Conservation (phyloP, 2,329 filamentous ascomycete genomes). For the Corynespora cassiicola region DNA sequence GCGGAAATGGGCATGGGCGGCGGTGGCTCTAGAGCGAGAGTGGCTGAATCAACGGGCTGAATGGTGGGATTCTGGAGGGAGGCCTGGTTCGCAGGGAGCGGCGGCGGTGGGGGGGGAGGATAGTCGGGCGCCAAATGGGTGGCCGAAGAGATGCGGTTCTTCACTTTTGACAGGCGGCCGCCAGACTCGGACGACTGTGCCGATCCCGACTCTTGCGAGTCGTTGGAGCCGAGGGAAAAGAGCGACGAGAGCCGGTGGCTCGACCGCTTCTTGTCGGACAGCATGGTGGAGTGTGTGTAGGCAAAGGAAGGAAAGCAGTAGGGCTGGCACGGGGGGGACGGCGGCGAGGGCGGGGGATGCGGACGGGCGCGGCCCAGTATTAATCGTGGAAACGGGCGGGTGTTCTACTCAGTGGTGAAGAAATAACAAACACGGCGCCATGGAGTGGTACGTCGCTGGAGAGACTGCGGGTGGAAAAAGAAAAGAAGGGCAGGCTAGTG, state of each 20-base stretch:
- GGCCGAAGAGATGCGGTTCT: conserved; percentile 38
- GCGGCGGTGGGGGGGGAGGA: conserved; percentile 28
- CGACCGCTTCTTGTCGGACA: conserved; percentile 39
- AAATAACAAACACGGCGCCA: conserved; percentile 29
- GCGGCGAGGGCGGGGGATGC: conserved; percentile 1
- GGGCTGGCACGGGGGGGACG: conserved; percentile 2
- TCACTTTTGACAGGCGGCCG: conserved; percentile 36
- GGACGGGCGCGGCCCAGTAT: conserved; percentile 9
- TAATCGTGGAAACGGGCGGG: conserved; percentile 8
- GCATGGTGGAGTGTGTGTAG: conserved; percentile 12
- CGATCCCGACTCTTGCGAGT: conserved; percentile 22
- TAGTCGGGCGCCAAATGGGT: conserved; percentile 39
- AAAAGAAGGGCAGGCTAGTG: conserved; percentile 3
- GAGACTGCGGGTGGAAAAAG: conserved; percentile 5
- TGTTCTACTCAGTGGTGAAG: conserved; percentile 13
- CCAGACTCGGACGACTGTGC: conserved; percentile 34
- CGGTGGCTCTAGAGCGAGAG: conserved; percentile 30
- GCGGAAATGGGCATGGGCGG: conserved; percentile 26
- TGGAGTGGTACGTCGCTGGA: conserved; percentile 13
- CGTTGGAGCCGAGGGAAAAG: conserved; percentile 33
- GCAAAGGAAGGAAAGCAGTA: conserved; percentile 6
- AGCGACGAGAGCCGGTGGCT: conserved; percentile 41
- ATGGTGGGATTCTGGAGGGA: conserved; percentile 30
- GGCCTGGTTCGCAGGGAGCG: conserved; percentile 14
- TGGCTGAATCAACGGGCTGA: conserved; percentile 30